These are phyloP conservation scores for Daldinia vernicosa DNA, from an alignment of 495 filamentous ascomycete genomes.

Conservation along the genomic window DNA sequence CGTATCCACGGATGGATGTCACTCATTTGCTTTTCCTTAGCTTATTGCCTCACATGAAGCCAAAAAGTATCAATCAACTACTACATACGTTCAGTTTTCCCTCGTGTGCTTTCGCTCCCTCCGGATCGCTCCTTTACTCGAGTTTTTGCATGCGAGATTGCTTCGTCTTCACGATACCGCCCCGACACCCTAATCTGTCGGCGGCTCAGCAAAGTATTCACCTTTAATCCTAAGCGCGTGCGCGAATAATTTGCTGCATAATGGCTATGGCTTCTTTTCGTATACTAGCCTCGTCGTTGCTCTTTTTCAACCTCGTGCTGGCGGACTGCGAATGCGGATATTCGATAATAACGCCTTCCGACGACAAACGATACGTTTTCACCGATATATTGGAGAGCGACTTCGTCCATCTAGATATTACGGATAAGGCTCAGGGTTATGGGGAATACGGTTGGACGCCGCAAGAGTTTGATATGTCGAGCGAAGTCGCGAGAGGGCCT, in stretches of 20 bases:
- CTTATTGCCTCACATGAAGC: slow-evolving; percentile 1
- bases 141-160: background rate
- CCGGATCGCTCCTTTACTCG: background rate
- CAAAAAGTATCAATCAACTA: background rate
- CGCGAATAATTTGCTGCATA: slow-evolving; percentile 5
- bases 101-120: background rate
- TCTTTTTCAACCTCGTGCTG: slow-evolving; percentile 33
- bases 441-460: slow-evolving; percentile 59
- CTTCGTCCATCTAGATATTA: slow-evolving; percentile 68
- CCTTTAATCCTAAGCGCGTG: background rate
- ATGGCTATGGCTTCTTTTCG: slow-evolving; percentile 41
- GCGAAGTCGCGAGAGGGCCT: slow-evolving; percentile 62
- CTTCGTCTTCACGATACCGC: background rate
- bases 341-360: slow-evolving; percentile 45
- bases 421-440: slow-evolving; percentile 45
- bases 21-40: background rate
- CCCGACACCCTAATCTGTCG: background rate
- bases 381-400: slow-evolving; percentile 75
- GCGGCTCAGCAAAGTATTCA: background rate
- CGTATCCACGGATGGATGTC: background rate
- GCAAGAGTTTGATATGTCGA: slow-evolving; percentile 70
- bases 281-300: slow-evolving; percentile 11
- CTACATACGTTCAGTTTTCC: background rate
- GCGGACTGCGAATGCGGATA: slow-evolving; percentile 81
- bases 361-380: slow-evolving; percentile 60